phyloP scores from a whole-genome alignment of 768 basidiomycete genomes.

The Lactarius tabidus region DNA sequence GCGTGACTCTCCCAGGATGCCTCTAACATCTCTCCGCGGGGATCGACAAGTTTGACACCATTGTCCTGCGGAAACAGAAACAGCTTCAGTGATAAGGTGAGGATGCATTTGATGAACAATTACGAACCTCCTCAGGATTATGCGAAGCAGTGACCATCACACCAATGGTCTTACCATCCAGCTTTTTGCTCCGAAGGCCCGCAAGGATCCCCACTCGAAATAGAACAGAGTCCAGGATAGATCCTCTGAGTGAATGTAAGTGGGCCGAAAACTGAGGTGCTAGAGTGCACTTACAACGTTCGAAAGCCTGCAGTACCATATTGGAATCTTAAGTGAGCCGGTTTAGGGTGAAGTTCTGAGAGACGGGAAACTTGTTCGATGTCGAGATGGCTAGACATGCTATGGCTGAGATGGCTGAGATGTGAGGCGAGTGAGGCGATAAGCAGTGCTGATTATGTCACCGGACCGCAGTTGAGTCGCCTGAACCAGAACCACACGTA shows the following conservation, averaged over 20 bases:
- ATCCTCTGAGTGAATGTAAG: constrained; percentile 45
- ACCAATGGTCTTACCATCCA: constrained; percentile 90
- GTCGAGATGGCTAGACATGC: constrained; percentile 29
- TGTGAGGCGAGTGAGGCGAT: not conserved
- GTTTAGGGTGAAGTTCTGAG: constrained; percentile 66
- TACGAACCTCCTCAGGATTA: constrained; percentile 84
- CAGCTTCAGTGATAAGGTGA: constrained; percentile 11
- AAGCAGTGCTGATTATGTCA: constrained; percentile 19
- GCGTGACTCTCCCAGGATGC: constrained; percentile 88
- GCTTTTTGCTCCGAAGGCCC: constrained; percentile 81
- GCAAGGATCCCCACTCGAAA: constrained; percentile 92
- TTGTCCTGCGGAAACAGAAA: constrained; percentile 65
- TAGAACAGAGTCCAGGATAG: constrained; percentile 79
- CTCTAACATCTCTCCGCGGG: constrained; percentile 96
- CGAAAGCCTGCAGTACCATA: constrained; percentile 97
- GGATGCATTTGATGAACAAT: not conserved
- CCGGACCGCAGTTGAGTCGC: not conserved
- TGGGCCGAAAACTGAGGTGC: not conserved
- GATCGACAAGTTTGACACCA: constrained; percentile 97
- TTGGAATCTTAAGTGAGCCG: constrained; percentile 61
- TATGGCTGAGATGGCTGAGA: not conserved
- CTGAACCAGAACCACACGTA: no score
- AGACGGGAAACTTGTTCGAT: constrained; percentile 45
- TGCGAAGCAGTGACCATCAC: constrained; percentile 99
- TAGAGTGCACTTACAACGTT: constrained; percentile 59